Evolutionary conservation across 192 early-diverging fungal genomes (phyloP).

Genomic region (Rhizophagus clarus): DNA sequence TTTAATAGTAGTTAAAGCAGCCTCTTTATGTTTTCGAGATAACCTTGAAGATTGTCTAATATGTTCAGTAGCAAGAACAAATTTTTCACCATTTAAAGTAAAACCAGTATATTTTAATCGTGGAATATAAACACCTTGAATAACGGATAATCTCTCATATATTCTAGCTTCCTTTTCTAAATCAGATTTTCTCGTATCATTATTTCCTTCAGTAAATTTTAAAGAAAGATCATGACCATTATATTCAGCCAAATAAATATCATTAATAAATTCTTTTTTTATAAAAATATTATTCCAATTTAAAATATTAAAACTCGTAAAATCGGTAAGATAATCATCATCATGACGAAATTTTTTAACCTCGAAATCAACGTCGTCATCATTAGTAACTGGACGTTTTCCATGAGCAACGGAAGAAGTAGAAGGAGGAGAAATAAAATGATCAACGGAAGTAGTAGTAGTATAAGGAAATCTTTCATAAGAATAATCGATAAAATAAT

Average conservation of each 20-base stretch:
- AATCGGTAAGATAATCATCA: too few species aligned
- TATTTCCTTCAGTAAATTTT: background rate
- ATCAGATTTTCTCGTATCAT: background rate
- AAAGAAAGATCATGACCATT: background rate
- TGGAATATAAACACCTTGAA: slow-evolving; percentile 32
- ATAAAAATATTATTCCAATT: background rate
- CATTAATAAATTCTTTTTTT: background rate
- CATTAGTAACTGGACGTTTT: background rate
- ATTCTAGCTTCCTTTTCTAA: slow-evolving; percentile 35
- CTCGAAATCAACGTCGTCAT: background rate
- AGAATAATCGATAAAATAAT: background rate
- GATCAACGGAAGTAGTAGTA: background rate
- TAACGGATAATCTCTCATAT: slow-evolving; percentile 18
- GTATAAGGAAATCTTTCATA: background rate
- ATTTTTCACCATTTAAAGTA: background rate
- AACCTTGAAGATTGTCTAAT: background rate
- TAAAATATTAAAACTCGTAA: too few species aligned
- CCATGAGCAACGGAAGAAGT: too few species aligned
- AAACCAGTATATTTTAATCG: background rate
- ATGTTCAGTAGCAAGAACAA: background rate
- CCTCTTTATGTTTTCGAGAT: background rate
- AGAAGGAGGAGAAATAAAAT: too few species aligned
- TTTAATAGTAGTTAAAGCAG: background rate
- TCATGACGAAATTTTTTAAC: background rate
- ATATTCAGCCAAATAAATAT: background rate